These are phyloP conservation scores for Albugo candida DNA, from an alignment of 352 stramenopile genomes.

Conservation along the genomic window DNA sequence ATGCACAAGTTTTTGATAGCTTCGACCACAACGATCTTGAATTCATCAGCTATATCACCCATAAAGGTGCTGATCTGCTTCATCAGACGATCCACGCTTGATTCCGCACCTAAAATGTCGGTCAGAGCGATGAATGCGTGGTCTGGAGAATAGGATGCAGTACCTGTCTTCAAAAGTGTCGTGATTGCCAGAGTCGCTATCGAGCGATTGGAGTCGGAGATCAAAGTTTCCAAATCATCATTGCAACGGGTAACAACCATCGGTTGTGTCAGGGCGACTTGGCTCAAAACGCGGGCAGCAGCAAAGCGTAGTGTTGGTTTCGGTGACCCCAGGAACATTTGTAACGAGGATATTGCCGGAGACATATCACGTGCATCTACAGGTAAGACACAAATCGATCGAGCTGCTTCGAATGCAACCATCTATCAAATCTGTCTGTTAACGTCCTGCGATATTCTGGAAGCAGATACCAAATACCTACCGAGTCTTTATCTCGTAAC, in stretches of 20 bases:
- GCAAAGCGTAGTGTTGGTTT: slow-evolving; percentile 94
- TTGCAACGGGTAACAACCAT: slow-evolving; percentile 95
- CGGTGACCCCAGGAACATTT: slow-evolving; percentile 86
- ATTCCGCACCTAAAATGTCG: slow-evolving; percentile 61
- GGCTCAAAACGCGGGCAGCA: slow-evolving; percentile 90
- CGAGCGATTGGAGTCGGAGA: slow-evolving; percentile 92
- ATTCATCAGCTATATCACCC: slow-evolving; percentile 98
- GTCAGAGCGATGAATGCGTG: not conserved
- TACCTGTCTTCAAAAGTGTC: slow-evolving; percentile 95
- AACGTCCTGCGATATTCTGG: not conserved
- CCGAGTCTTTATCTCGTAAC: slow-evolving; percentile 90
- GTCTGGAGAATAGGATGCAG: not conserved
- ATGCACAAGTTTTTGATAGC: slow-evolving; percentile 94
- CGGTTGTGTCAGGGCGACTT: slow-evolving; percentile 82
- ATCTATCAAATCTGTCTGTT: slow-evolving; percentile 46
- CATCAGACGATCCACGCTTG: slow-evolving; percentile 91
- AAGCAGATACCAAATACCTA: slow-evolving; percentile 5
- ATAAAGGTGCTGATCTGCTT: slow-evolving; percentile 98
- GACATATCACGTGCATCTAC: slow-evolving; percentile 92
- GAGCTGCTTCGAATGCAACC: slow-evolving; percentile 98
- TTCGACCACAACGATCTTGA: slow-evolving; percentile 98
- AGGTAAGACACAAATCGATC: slow-evolving; percentile 89
- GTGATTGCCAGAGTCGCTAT: slow-evolving; percentile 98
- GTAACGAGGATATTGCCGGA: slow-evolving; percentile 93
- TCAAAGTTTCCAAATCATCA: slow-evolving; percentile 95